These are phyloP conservation scores for Sutorius australiensis DNA, from an alignment of 768 basidiomycete species.

Conservation along the genomic window DNA sequence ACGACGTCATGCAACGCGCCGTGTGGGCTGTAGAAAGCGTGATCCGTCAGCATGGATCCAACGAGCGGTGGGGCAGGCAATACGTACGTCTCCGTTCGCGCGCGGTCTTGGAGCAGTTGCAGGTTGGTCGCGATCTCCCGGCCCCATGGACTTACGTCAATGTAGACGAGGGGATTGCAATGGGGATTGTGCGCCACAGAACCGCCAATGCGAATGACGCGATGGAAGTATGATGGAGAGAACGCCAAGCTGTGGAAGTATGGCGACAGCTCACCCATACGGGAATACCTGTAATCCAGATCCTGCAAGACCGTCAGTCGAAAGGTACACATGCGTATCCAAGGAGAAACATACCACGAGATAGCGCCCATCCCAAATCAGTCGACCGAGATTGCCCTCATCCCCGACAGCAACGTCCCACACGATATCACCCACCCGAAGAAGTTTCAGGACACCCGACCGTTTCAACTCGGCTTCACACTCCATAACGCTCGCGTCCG, in stretches of 20 bases:
- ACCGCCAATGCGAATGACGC: slow-evolving; percentile 63
- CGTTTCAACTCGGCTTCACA: slow-evolving; percentile 78
- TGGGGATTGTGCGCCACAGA: slow-evolving; percentile 36
- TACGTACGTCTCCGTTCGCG: slow-evolving; percentile 77
- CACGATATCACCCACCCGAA: slow-evolving; percentile 77
- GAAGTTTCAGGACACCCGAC: slow-evolving; percentile 43
- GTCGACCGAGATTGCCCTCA: slow-evolving; percentile 77
- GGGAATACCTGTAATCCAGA: slow-evolving; percentile 78
- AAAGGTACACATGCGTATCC: not conserved
- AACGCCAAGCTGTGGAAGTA: slow-evolving; percentile 79
- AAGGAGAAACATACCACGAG: slow-evolving; percentile 58
- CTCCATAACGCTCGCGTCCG: slow-evolving; percentile 73
- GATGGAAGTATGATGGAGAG: slow-evolving; percentile 86
- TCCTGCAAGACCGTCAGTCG: slow-evolving; percentile 48
- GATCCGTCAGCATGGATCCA: slow-evolving; percentile 6
- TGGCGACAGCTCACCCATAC: slow-evolving; percentile 71
- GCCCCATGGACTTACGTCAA: slow-evolving; percentile 78
- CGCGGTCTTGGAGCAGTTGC: slow-evolving; percentile 73
- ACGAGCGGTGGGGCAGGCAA: not conserved
- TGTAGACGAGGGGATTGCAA: slow-evolving; percentile 61
- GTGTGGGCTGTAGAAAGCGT: slow-evolving; percentile 53
- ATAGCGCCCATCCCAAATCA: slow-evolving; percentile 89
- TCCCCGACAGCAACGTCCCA: slow-evolving; percentile 87
- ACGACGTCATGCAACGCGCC: slow-evolving; percentile 77
- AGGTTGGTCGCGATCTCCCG: slow-evolving; percentile 70